Evolutionary conservation across 164 flowering plant genomes (phyloP), one percentile per base, ranked within the genome.

Genomic region (Vitis rupestris): DNA sequence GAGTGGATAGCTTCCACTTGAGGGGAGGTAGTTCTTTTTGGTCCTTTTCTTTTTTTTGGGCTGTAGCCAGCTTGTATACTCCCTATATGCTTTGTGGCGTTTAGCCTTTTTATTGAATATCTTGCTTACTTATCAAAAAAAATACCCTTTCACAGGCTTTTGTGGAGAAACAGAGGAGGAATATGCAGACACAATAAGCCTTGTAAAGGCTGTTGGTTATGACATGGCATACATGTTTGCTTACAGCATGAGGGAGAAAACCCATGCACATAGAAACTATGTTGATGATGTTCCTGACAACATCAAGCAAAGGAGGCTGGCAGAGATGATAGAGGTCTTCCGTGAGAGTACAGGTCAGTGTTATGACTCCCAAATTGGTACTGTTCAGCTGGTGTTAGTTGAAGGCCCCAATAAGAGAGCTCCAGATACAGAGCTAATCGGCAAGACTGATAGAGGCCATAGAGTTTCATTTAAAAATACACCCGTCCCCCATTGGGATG

Each of bases 161-260:
- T 95, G 98, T 75, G 99, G 93, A 53, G 99, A 95, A 80, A 93
- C 97, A 29, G 99, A 95, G 75, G 98, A 93, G 76, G 97, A 95
- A 13, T 94, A 90, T 70, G 67, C 66, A 29, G 97, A 88, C 71
- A 95, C 99, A 11, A 65, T 95, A 55, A 91, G 86, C 85, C 92
- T 95, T 8, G n/a, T 93, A 9, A 89, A 76, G 68, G 76, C 85
- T 15, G 96, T 93, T 71, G 92, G 96, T 59, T 95, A 95, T 78
- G 99, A 95, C 64, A 95, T 92, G 98, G 97, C 99, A 61, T 95
- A 88, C 83, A 91, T 92, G 99, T 95, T 95, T 82, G 99, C 99
- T 31, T 95, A 95, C 75, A 95, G 99, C 85, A 93, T 95, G 98
- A 86, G 99, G 73, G 98, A 93, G 83, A 93, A 88, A 82, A 95